Conservation (phyloP, 768 basidiomycete genomes). For the Amanita rubescens region DNA sequence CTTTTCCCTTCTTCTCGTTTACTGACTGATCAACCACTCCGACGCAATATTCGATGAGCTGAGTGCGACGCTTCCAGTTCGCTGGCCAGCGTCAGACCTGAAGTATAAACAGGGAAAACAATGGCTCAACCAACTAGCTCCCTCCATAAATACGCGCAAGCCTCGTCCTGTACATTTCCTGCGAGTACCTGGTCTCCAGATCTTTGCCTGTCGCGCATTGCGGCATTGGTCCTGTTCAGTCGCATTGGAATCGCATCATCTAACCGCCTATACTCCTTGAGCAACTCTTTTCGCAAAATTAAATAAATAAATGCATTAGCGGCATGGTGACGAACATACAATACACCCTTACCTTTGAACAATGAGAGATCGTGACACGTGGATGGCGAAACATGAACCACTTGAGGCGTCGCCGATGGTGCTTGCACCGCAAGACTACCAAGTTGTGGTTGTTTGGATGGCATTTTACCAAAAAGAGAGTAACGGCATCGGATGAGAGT, state of each 20-base stretch:
- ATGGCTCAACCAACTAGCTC: conserved; percentile 62
- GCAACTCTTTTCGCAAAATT: conserved; percentile 68
- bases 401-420: conserved; percentile 49
- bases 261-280: conserved; percentile 73
- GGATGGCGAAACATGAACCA: conserved; percentile 63
- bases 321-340: neutral
- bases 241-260: conserved; percentile 80
- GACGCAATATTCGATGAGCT: conserved; percentile 73
- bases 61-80: conserved; percentile 67
- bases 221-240: conserved; percentile 70
- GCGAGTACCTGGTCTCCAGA: conserved; percentile 30
- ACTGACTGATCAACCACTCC: conserved; percentile 59
- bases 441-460: conserved; percentile 39
- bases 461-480: conserved; percentile 19
- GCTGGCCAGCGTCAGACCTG: conserved; percentile 22
- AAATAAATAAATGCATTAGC: neutral
- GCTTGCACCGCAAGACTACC: conserved; percentile 67
- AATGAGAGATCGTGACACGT: conserved; percentile 71
- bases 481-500: neutral
- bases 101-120: conserved; percentile 10
- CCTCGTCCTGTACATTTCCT: conserved; percentile 60
- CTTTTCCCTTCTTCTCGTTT: conserved; percentile 42
- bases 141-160: conserved; percentile 71
- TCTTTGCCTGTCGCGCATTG: conserved; percentile 67
- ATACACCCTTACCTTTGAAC: conserved; percentile 59